Conservation (phyloP, 2,329 filamentous ascomycete species). For the Alternaria rosae region DNA sequence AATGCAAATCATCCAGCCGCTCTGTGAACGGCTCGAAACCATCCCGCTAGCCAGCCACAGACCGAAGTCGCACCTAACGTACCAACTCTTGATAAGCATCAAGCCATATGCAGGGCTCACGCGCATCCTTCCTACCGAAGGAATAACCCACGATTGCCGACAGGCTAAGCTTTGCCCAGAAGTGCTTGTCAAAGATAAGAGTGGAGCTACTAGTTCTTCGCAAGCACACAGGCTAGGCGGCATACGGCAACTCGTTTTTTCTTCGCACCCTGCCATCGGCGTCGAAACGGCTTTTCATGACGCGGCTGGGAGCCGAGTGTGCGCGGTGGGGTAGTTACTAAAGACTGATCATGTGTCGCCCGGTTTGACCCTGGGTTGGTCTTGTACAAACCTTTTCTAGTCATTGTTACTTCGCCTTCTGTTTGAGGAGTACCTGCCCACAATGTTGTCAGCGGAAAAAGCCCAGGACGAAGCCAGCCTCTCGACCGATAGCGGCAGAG, state of each 20-base stretch:
- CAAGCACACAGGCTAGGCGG: constrained; percentile 14
- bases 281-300: constrained; percentile 12
- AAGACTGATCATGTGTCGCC: constrained; percentile 1
- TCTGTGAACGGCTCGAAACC: not conserved
- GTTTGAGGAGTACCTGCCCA: too few species aligned
- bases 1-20: not conserved
- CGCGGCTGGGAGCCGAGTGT: constrained; percentile 13
- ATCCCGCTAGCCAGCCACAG: not conserved
- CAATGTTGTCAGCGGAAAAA: constrained; percentile 18
- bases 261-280: constrained; percentile 1
- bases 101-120: not conserved
- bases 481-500: constrained; percentile 12
- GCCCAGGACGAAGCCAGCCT: constrained; percentile 19
- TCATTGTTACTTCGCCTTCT: not conserved
- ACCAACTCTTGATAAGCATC: not conserved
- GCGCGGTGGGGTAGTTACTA: constrained; percentile 4
- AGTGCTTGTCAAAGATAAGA: constrained; percentile 30
- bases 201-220: constrained; percentile 16
- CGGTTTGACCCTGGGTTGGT: not conserved
- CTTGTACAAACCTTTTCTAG: constrained; percentile 2
- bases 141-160: not conserved
- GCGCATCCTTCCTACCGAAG: not conserved
- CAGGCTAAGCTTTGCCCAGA: constrained; percentile 20
- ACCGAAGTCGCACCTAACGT: not conserved
- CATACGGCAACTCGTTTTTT: constrained; percentile 16